Base-by-base conservation (phyloP, 1,284 basidiomycete species). In the Leccinum proximum region DNA sequence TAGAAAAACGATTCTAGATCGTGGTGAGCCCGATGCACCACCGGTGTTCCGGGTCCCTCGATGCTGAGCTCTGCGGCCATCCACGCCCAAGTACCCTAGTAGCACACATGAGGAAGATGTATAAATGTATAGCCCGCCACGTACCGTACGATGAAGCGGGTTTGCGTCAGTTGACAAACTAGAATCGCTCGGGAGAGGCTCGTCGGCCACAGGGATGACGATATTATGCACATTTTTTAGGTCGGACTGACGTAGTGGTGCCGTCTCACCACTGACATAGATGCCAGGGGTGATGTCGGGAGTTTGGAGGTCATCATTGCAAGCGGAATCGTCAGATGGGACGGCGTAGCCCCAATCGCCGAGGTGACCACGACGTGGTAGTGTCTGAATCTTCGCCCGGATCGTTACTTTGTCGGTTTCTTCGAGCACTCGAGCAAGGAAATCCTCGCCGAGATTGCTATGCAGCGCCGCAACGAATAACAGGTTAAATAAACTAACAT, bases 401-500 rank as follows among this genome's bases (percentile, higher is more conserved):
- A 63, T 2, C 3, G 4, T n/a, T 6, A 0, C 2, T 26, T 35
- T 45, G 5, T 59, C 13, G 2, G 61, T 10, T 22, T 53, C 60
- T 26, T 33, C 10, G 11, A 56, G 60, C 6, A 33, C 58, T 14
- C 40, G 14, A 53, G 48, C 16, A 1, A 64, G 5, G 45, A 64
- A 58, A 18, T 22, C 38, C 9, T 9, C 13, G 6, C 16, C n/a
- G 5, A 35, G 26, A 4, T 63, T 11, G 42, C 13, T 37, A 2
- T 63, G 10, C 2, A 26, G 48, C 11, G 7, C 50, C 53, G 54
- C 2, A 16, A 50, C 18, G 2, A 65, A 22, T 5, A 67, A 22
- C 2, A 67, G 40, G 13, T 67, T 67, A 35, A 64, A 61, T 1
- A 62, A 22, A 6, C 65, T 67, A 1, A 67, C 40, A 5, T 67